A percentile compares a stretch with the other conserved stretches of the same genome.
phyloP scores from a whole-genome alignment of 2,329 filamentous ascomycete species.

The Pseudogymnoascus verrucosus region DNA sequence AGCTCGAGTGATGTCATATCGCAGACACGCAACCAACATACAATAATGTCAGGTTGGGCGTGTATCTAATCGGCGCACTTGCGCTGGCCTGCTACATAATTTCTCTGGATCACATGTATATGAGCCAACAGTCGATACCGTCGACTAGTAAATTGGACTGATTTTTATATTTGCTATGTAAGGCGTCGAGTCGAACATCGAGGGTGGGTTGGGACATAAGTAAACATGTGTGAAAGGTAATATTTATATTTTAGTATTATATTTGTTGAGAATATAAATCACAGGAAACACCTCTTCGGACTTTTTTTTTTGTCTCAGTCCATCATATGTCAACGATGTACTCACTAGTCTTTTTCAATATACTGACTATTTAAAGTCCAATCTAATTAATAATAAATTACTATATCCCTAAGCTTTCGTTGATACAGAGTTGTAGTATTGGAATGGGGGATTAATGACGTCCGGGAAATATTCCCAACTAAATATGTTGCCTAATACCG shows the following conservation, averaged over 20 bases:
- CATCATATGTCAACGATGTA: not conserved
- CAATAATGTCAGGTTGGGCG: not conserved
- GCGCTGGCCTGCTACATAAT: not conserved
- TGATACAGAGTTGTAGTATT: not conserved
- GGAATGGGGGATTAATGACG: not conserved
- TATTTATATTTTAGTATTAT: not conserved
- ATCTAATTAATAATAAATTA: not conserved
- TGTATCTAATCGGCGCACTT: not conserved
- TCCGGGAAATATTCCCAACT: no score
- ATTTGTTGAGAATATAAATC: not conserved
- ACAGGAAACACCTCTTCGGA: not conserved
- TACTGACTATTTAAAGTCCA: not conserved
- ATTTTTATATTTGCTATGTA: no score
- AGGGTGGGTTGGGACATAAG: no score
- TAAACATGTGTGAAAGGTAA: no score
- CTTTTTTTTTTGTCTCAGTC: not conserved
- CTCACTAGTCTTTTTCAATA: not conserved
- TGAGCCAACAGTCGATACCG: not conserved
- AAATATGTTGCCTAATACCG: no score
- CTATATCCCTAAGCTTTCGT: not conserved
- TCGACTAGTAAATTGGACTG: no score
- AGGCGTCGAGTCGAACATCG: no score
- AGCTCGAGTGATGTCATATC: not conserved
- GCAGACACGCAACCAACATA: not conserved
- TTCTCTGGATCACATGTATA: not conserved